Evolutionary conservation across 2,329 filamentous ascomycete genomes (phyloP), one percentile per base, ranked within the genome.

Genomic region (Trichoderma koningiopsis): DNA sequence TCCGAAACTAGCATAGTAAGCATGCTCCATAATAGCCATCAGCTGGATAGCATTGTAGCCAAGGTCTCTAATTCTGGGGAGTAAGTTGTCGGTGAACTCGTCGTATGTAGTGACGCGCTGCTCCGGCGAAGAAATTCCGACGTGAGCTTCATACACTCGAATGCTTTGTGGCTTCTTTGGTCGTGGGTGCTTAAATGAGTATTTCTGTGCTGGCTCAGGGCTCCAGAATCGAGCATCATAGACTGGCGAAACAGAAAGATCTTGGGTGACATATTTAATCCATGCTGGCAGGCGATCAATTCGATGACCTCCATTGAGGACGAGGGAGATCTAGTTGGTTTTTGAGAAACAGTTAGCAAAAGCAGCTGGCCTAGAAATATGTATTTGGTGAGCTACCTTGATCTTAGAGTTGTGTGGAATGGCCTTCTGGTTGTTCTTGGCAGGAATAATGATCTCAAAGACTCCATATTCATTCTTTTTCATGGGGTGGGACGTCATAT

Each of bases 21-120:
- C 96, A 81, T 99, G 96, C 79, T 99, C 96, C 95, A 99, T 99
- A 77, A 99, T 87, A 57, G 96, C 96, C 96, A 99, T 99, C 72
- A 99, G 86, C 79, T 99, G 96, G 74, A 99, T 98, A 67, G 94
- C 92, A 78, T 99, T 98, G 84, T 99, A 99, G 52, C 95, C 96
- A 55, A 98, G 85, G 72, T 89, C 84, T 77, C 94, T 91, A 82
- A 99, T 98, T 69, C 95, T 89, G 19, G 95, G 94, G 8, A 99
- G 87, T 86, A 97, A 94, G 79, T 92, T 93, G 76, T 90, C 86
- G 2, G 95, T 98, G 79, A 99, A 99, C 81, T 99, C 94, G 80
- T 97, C 97, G 87, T 97, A 99, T 7, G 93, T 97, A 3, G 96
- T 89, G 49, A 99, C 94, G 73, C 89, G 90, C 72, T 91, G 88